A percentile compares a stretch with the other conserved stretches of the same genome.
These are phyloP conservation scores for Yamadazyma paraphyllophila DNA, from an alignment of 805 yeast species.

Conservation along the genomic window DNA sequence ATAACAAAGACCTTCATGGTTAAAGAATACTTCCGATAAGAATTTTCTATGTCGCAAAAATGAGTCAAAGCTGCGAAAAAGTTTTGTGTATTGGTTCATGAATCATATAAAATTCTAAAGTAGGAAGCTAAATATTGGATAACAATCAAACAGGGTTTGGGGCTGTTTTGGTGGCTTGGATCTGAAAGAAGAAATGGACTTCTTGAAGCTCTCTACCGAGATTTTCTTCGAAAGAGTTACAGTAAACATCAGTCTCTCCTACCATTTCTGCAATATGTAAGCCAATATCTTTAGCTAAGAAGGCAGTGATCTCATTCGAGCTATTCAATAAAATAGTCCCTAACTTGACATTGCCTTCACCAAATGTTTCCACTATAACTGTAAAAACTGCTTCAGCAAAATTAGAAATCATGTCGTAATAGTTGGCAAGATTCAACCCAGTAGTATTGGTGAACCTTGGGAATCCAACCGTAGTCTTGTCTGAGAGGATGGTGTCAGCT, in stretches of 20 bases:
- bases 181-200: conserved; percentile 15
- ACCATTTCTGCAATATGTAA: conserved; percentile 31
- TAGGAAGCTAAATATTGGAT: no score
- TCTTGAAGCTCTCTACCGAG: conserved; percentile 12
- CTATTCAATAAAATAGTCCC: conserved; percentile 28
- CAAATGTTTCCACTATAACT: conserved; percentile 28
- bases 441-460: conserved; percentile 13
- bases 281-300: conserved; percentile 26
- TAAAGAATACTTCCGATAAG: no score
- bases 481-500: conserved; percentile 10
- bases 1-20: conserved; percentile 56
- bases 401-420: conserved; percentile 25
- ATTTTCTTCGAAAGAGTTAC: conserved; percentile 18
- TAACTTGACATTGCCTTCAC: conserved; percentile 31
- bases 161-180: conserved; percentile 10
- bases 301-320: conserved; percentile 29
- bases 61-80: conserved; percentile 12
- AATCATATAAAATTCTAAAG: neutral
- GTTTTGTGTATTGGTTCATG: neutral
- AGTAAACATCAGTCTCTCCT: conserved; percentile 30
- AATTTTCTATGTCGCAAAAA: conserved; percentile 10
- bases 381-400: conserved; percentile 21
- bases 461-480: conserved; percentile 13
- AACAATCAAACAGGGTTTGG: no score
- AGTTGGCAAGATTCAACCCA: conserved; percentile 10